Base-by-base conservation (phyloP, 352 stramenopile genomes). In the Pythium dissotocum region DNA sequence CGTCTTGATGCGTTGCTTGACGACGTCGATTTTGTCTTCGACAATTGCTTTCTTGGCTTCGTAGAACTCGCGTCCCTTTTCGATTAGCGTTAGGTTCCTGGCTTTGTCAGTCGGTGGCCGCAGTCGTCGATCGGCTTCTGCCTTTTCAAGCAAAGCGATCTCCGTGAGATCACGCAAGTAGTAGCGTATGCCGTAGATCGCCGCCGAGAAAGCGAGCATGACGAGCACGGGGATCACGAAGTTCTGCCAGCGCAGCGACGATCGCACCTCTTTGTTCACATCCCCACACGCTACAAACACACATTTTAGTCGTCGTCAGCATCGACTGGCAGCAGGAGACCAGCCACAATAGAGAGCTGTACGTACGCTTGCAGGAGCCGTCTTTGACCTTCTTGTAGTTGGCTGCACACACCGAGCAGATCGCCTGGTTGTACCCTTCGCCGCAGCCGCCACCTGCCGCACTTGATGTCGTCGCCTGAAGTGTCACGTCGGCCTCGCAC, bases 171-270 rank as follows among this genome's bases (percentile, higher is more conserved):
- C 83, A 1, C 81, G 76, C 26, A 91, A 65, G 61, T 91, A 89
- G 49, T 79, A 67, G 1, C 79, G 70, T 4, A 92, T 61, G 8
- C 59, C 71, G 10, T 65, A 70, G 12, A 89, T 73, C 4, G 67
- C 83, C 16, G 44, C 52, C n/a, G 72, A 28, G 36, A 83, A 12
- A 0, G 46, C 73, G 8, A 93, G 21, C 6, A 73, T 26, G 6
- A 93, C 54, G n/a, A 87, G 21, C 4, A 85, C 73, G 4, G 85
- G 85, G 18, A 91, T 87, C 6, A 93, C 77, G 62, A 93, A 93
- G 49, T 89, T 91, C 32, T 89, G 83, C 83, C 80, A 91, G 38
- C 70, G 72, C 54, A 91, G 71, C 9, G 80, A 83, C 13, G 76
- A 62, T 16, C 81, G 77, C 21, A 84, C 73, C 65, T 87, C 18